Base-by-base conservation (phyloP, 257 asterid species). In the Solanum dulcamara region DNA sequence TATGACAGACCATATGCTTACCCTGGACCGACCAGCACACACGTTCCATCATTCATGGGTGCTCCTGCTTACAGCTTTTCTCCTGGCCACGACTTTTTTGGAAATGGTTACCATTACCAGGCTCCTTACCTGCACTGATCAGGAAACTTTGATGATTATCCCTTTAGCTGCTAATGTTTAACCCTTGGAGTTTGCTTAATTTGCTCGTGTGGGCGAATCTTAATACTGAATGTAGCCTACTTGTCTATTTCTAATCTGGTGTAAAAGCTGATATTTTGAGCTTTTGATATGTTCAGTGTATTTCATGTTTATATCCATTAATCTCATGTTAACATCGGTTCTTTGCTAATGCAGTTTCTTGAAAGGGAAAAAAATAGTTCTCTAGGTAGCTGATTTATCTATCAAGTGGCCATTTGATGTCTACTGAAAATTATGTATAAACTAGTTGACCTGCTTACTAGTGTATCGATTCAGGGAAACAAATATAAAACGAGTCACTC, bases 81-180 rank as follows among this genome's bases (percentile, higher is more conserved):
- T 75, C 94, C 92, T 30, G 90, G 87, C 74, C 98, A 94, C 64
- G 98, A 94, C 97, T 96, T 94, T 97, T 94, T 95, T 53, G 98
- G 95, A 53, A 91, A 90, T 85, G 97, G 91, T 28, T 96, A 91
- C 91, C 99, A 94, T 93, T 96, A 95, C 89, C 98, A 94, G 91
- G 90, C 98, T 51, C 93, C 98, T 71, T 96, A 93, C 92, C 90
- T 96, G 96, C 98, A 95, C 98, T 96, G 90, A 95, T 95, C 87
- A 82, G 92, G 89, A 92, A 96, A 80, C 79, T 88, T 37, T 88
- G 42, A 88, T 88, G 93, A 90, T 93, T 44, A 83, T 83, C 92
- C 68, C 80, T 64, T 93, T 93, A 90, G 91, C 95, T 89, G 50
- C 82, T 93, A 92, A 93, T 88, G 90, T 88, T 92, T 90, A 90